Conservation (phyloP, 2,329 filamentous ascomycete genomes). For the Clarireedia paspali region DNA sequence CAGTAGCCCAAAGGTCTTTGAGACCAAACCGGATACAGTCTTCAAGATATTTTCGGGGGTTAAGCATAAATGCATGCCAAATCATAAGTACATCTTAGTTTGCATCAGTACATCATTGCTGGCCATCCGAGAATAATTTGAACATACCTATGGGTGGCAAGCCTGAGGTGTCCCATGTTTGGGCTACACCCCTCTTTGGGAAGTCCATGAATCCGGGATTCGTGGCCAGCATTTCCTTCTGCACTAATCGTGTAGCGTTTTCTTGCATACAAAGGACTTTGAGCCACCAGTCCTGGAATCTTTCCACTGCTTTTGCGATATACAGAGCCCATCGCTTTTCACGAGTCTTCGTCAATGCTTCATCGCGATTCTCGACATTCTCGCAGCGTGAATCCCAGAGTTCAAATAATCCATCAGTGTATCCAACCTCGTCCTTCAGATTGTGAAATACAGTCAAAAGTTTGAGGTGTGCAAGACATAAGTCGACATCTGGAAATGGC, state of each 20-base stretch:
- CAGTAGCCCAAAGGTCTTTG: slow-evolving; percentile 49
- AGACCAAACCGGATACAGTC: slow-evolving; percentile 56
- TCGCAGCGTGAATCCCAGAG: slow-evolving; percentile 40
- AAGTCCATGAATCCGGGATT: slow-evolving; percentile 6
- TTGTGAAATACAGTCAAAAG: slow-evolving; percentile 60
- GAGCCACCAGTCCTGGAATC: slow-evolving; percentile 60
- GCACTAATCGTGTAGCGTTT: slow-evolving; percentile 18
- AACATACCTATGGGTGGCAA: slow-evolving; percentile 49
- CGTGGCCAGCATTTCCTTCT: slow-evolving; percentile 15
- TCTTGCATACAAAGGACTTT: slow-evolving; percentile 20
- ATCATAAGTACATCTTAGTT: slow-evolving; percentile 65
- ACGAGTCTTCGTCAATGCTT: slow-evolving; percentile 44
- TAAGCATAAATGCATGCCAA: slow-evolving; percentile 73
- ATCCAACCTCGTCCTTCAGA: slow-evolving; percentile 59
- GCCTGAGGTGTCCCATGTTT: slow-evolving; percentile 28
- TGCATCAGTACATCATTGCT: not conserved
- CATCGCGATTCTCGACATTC: slow-evolving; percentile 25
- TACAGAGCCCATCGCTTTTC: slow-evolving; percentile 70
- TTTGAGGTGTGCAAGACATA: slow-evolving; percentile 67
- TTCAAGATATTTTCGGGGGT: slow-evolving; percentile 66
- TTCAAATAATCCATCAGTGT: slow-evolving; percentile 58
- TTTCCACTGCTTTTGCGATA: slow-evolving; percentile 56
- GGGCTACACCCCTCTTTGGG: slow-evolving; percentile 3
- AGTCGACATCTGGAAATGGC: slow-evolving; percentile 38
- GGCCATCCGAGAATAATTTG: not conserved